These are phyloP conservation scores for Heritiera littoralis DNA, from an alignment of 345 rosid species.

Conservation along the genomic window DNA sequence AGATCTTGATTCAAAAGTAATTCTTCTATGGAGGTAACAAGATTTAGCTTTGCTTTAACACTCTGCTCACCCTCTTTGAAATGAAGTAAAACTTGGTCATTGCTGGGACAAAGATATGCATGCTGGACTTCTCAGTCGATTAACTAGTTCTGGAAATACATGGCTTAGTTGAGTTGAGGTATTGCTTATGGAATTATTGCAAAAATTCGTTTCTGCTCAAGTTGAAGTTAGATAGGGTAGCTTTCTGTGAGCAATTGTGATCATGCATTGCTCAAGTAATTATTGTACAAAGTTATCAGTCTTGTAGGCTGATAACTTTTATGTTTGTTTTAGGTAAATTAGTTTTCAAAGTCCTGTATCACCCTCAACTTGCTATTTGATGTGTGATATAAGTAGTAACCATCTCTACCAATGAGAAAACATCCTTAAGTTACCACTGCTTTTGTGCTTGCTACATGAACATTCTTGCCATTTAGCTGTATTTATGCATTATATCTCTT, in stretches of 20 bases:
- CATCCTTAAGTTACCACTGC: neutral
- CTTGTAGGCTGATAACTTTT: conserved; percentile 18
- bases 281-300: neutral
- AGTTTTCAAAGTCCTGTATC: conserved; percentile 1
- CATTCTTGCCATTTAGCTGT: conserved; percentile 3
- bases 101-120: neutral
- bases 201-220: neutral
- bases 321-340: conserved; percentile 3
- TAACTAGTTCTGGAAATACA: neutral
- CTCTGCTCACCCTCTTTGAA: conserved; percentile 6
- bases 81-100: neutral
- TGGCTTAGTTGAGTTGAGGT: conserved; percentile 8
- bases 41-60: conserved; percentile 6
- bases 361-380: neutral
- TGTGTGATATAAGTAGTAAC: conserved; percentile 7
- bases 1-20: conserved; percentile 91
- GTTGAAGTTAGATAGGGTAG: neutral
- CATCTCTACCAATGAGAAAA: neutral
- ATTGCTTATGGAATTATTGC: neutral
- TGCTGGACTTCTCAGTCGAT: neutral
- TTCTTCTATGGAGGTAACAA: conserved; percentile 91
- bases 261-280: neutral
- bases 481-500: neutral
- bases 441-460: neutral
- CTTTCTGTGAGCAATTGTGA: neutral